These are phyloP conservation scores for Nitzschia inconspicua DNA, from an alignment of 108 stramenopile genomes.

Conservation along the genomic window DNA sequence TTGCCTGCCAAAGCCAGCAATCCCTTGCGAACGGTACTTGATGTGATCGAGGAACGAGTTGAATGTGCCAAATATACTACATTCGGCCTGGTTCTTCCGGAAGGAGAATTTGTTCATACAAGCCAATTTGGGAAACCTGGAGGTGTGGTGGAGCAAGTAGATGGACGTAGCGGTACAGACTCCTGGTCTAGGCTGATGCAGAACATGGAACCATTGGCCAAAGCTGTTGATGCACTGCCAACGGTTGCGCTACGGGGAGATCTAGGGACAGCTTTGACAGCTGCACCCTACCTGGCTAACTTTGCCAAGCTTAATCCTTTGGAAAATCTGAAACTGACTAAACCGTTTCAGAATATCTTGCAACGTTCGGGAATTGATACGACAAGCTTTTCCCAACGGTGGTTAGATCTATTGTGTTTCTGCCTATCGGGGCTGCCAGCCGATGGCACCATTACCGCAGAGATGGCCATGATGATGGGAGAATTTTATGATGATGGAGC, in stretches of 20 bases:
- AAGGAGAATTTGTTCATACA: slow-evolving; percentile 65
- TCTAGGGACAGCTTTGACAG: slow-evolving; percentile 49
- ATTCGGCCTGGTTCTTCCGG: slow-evolving; percentile 68
- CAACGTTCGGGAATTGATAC: slow-evolving; percentile 44
- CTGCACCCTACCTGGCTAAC: slow-evolving; percentile 57
- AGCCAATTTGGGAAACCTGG: slow-evolving; percentile 38
- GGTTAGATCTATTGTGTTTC: slow-evolving; percentile 87
- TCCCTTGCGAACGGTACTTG: slow-evolving; percentile 62
- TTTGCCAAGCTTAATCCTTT: slow-evolving; percentile 67
- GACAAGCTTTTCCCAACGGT: slow-evolving; percentile 74
- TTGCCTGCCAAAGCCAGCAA: slow-evolving; percentile 50
- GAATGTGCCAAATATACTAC: slow-evolving; percentile 55
- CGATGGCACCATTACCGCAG: slow-evolving; percentile 83
- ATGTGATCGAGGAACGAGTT: slow-evolving; percentile 57
- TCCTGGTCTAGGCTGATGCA: slow-evolving; percentile 56
- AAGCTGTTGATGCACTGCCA: slow-evolving; percentile 69
- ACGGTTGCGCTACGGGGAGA: slow-evolving; percentile 66
- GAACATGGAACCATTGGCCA: slow-evolving; percentile 57
- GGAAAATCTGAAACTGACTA: slow-evolving; percentile 69
- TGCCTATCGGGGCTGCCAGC: slow-evolving; percentile 80
- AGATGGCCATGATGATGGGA: slow-evolving; percentile 93
- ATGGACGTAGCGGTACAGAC: slow-evolving; percentile 25
- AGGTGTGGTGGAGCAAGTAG: slow-evolving; percentile 36
- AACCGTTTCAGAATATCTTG: slow-evolving; percentile 52
- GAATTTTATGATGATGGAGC: slow-evolving; percentile 79